Base-by-base conservation (phyloP, 495 filamentous ascomycete species). In the Xylaria flabelliformis region DNA sequence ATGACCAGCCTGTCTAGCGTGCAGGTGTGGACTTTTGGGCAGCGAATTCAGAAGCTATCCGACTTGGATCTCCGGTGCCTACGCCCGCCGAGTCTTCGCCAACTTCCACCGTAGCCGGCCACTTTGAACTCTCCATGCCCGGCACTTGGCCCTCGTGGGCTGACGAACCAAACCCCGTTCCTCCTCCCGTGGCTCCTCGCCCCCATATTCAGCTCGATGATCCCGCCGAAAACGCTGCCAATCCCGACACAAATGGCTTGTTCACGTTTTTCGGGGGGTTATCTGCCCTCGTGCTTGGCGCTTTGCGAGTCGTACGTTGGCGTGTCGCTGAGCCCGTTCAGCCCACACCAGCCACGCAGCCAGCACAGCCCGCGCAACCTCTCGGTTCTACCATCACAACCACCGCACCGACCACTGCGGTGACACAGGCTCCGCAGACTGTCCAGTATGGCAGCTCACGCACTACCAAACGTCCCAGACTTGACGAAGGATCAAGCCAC, bases 1-100 rank as follows among this genome's bases (percentile, higher is more conserved):
- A 72, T 66, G 70, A 34, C 63, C 62, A 61, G 9, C 70, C 63
- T 72, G 70, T 42, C 64, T 72, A 72, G 70, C 21, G 58, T 61
- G 63, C 70, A 72, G 70, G 36, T 15, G 21, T 51, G 61, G 63
- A 72, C 50, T 48, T 34, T 46, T 13, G 61, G 63, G 17, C 62
- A 50, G 41, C 63, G 12, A 67, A 39, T 39, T 44, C 62, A 42
- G 58, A 64, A 64, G n/a, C 13, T 10, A 44, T 34, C 48, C 36
- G 59, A 42, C 32, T 29, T 42, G 26, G 17, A 71, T 15, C 69
- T n/a, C 34, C 42, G 39, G 36, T 17, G 8, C 10, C 34, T 42
- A 19, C 69, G 8, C 19, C 67, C 24, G 53, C 34, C 41, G 51
- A 68, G 29, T 13, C 66, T 44, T 1, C 36, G 6, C 12, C 29